These are phyloP conservation scores for Nemania diffusa DNA, from an alignment of 2,329 filamentous ascomycete species.

Conservation along the genomic window DNA sequence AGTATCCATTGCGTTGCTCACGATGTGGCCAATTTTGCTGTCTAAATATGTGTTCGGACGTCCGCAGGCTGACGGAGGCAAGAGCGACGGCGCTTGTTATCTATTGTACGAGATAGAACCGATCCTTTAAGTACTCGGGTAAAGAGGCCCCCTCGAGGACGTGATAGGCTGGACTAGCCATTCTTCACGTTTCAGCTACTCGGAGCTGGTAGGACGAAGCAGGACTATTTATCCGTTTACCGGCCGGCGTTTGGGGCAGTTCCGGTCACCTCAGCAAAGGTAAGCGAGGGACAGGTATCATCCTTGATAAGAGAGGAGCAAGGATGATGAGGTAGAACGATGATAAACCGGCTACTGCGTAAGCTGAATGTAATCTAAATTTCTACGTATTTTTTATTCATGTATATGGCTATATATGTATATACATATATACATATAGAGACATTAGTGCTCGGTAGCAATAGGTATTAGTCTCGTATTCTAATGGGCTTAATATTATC, in stretches of 20 bases:
- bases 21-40: neutral
- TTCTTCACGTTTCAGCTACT: neutral
- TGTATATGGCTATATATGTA: too few relatives aligned
- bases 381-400: too few relatives aligned
- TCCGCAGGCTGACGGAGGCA: neutral
- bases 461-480: neutral
- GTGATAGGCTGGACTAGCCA: too few relatives aligned
- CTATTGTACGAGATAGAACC: neutral
- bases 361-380: too few relatives aligned
- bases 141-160: neutral
- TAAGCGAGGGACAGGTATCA: neutral
- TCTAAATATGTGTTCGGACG: neutral
- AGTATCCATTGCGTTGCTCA: neutral
- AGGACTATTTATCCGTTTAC: neutral
- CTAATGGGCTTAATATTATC: neutral
- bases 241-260: constrained; percentile 8
- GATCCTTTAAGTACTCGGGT: neutral
- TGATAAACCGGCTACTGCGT: neutral
- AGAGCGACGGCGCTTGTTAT: neutral
- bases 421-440: too few relatives aligned
- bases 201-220: neutral
- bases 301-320: neutral
- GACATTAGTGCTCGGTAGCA: neutral
- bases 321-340: neutral
- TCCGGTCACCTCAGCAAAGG: constrained; percentile 1